Base-by-base conservation (phyloP, 2,329 filamentous ascomycete genomes). In the Nigrospora sphaerica region DNA sequence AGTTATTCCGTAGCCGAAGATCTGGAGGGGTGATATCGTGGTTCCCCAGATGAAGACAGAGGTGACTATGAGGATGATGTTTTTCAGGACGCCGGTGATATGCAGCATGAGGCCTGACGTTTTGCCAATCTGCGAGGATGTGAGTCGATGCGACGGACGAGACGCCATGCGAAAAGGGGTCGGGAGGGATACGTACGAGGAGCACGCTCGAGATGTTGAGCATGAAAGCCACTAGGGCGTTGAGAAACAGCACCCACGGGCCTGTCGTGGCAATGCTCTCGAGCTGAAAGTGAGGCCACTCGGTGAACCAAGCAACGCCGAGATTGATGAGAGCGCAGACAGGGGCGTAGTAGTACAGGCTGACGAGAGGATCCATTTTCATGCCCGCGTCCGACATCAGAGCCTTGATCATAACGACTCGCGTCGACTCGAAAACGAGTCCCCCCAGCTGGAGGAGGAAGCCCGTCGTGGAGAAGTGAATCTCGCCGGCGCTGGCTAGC, bases 361-460 rank as follows among this genome's bases (percentile, higher is more conserved):
- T 88, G 51, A 93, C 88, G 33, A 95, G 77, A 33, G 88, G 88
- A 60, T 93, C 87, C 88, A 95, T 93, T 73, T 88, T 88, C 70
- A 86, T 65, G 39, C 89, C 86, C 43, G 85, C 77, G 32, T 77
- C 83, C 61, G 82, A 87, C 44, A 95, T 79, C 57, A 95, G 75
- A 49, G 85, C 81, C 69, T 95, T 85, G 47, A 93, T 87, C 86
- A 95, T 88, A 68, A 90, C 84, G 52, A 93, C 72, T 49, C 88
- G 83, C 51, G 87, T 76, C 39, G 88, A 87, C 70, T 95, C 88
- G 60, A 91, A 92, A 43, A 85, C 63, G 54, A 91, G 87, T 53
- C 87, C 88, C 49, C 77, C 84, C 45, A 85, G 63, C 69, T 93
- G 88, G 68, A 78, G 85, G 32, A 83, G 51, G 64, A 86, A 81